Evolutionary conservation across 106 monocot species (phyloP).

Genomic region (Dactylorhiza incarnata): DNA sequence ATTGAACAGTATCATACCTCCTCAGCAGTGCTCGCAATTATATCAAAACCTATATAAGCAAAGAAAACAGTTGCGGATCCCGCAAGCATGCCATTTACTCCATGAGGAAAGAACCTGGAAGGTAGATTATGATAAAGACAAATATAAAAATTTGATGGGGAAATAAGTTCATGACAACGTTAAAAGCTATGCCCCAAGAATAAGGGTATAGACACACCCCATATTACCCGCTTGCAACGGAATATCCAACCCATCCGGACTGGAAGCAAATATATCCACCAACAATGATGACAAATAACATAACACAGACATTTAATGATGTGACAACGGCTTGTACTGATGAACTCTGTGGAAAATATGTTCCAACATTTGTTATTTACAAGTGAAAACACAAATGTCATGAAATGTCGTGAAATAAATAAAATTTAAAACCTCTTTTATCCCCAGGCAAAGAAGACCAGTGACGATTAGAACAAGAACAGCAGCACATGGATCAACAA

Average conservation of each 20-base stretch:
- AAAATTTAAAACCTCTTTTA: constrained; percentile 69
- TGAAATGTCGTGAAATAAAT: constrained; percentile 6
- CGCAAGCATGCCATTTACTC: constrained; percentile 91
- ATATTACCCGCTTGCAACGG: constrained; percentile 58
- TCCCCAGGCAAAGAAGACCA: constrained; percentile 74
- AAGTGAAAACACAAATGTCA: no score
- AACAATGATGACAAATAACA: constrained; percentile 86
- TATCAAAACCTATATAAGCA: constrained; percentile 93
- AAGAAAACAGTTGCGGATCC: constrained; percentile 97
- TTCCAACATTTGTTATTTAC: background rate
- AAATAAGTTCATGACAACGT: background rate
- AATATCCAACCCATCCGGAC: constrained; percentile 94
- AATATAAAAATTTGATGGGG: background rate
- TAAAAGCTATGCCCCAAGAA: background rate
- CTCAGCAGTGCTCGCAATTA: constrained; percentile 95
- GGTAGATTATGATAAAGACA: background rate
- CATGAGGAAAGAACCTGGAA: constrained; percentile 84
- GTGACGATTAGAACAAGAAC: constrained; percentile 71
- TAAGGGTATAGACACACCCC: background rate
- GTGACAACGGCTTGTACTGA: constrained; percentile 69
- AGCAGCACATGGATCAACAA: constrained; percentile 91
- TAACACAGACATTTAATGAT: constrained; percentile 68
- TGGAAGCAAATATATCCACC: constrained; percentile 92
- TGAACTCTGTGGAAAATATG: constrained; percentile 54
- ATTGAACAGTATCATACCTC: constrained; percentile 43